Evolutionary conservation across 2,329 filamentous ascomycete species (phyloP).

Genomic region (Aquanectria penicillioides): DNA sequence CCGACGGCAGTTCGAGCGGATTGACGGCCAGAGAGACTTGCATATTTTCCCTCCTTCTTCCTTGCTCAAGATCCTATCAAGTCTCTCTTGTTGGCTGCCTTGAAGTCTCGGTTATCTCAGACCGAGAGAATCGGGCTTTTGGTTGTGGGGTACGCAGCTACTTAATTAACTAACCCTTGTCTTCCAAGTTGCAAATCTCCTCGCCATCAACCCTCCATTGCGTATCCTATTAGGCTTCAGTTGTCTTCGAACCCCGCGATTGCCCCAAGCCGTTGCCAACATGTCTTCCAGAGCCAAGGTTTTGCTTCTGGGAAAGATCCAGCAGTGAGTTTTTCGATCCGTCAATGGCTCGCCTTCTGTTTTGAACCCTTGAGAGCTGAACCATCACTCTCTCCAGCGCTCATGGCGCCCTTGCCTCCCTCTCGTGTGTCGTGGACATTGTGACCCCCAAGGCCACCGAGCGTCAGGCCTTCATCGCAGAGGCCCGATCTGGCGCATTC

Average conservation of each 20-base stretch:
- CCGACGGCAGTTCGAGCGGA: constrained; percentile 1
- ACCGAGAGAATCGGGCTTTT: not conserved
- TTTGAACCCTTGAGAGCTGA: not conserved
- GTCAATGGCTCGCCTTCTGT: not conserved
- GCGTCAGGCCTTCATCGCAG: constrained; percentile 74
- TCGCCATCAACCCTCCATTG: no score
- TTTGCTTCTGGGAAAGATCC: constrained; percentile 52
- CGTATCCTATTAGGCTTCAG: no score
- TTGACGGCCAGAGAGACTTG: not conserved
- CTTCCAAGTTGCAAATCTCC: no score
- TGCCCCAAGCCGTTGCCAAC: constrained; percentile 1
- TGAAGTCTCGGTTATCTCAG: not conserved
- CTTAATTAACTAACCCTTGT: not conserved
- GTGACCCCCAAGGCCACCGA: constrained; percentile 68
- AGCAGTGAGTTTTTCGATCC: constrained; percentile 46
- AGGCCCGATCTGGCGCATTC: constrained; percentile 72
- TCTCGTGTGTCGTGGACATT: constrained; percentile 72
- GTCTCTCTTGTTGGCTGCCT: not conserved
- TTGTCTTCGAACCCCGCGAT: constrained; percentile 20
- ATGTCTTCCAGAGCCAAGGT: constrained; percentile 48
- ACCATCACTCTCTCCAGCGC: constrained; percentile 59
- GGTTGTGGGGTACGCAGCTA: constrained; percentile 1
- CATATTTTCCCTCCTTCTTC: not conserved
- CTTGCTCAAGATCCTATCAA: no score
- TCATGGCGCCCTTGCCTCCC: constrained; percentile 69